phyloP scores from a whole-genome alignment of 1,139 yeast species.

The Suhomyces maxii region DNA sequence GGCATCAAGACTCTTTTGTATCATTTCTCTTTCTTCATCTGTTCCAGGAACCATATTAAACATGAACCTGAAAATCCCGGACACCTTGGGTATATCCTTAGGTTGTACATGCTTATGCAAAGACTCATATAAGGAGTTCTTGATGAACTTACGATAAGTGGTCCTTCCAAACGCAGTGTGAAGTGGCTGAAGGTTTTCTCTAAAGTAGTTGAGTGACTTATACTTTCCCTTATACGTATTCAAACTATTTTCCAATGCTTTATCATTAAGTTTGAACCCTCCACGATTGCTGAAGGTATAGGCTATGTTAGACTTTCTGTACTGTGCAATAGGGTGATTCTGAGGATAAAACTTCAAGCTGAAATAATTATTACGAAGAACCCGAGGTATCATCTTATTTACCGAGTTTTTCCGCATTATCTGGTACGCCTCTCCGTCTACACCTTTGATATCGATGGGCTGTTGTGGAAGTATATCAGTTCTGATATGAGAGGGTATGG shows the following conservation, averaged over 20 bases:
- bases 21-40: slow-evolving; percentile 26
- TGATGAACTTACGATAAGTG: slow-evolving; percentile 28
- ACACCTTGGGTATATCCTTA: slow-evolving; percentile 19
- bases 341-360: slow-evolving; percentile 27
- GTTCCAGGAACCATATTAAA: slow-evolving; percentile 17
- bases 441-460: slow-evolving; percentile 40
- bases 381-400: slow-evolving; percentile 20
- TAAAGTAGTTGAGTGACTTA: slow-evolving; percentile 23
- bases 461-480: slow-evolving; percentile 23
- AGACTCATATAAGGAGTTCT: slow-evolving; percentile 23
- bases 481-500: slow-evolving; percentile 11
- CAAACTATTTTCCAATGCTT: slow-evolving; percentile 22
- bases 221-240: slow-evolving; percentile 31
- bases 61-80: slow-evolving; percentile 28
- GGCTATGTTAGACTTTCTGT: slow-evolving; percentile 43
- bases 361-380: slow-evolving; percentile 25
- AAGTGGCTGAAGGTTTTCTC: slow-evolving; percentile 28
- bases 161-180: slow-evolving; percentile 37
- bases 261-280: slow-evolving; percentile 30
- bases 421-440: slow-evolving; percentile 28
- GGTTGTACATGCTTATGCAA: slow-evolving; percentile 16
- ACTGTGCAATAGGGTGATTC: slow-evolving; percentile 26
- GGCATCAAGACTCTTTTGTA: slow-evolving; percentile 28
- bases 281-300: slow-evolving; percentile 35
- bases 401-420: slow-evolving; percentile 16